Evolutionary conservation across 2,329 filamentous ascomycete species (phyloP), one percentile per base, ranked within the genome.

Genomic region (Fusarium concolor): DNA sequence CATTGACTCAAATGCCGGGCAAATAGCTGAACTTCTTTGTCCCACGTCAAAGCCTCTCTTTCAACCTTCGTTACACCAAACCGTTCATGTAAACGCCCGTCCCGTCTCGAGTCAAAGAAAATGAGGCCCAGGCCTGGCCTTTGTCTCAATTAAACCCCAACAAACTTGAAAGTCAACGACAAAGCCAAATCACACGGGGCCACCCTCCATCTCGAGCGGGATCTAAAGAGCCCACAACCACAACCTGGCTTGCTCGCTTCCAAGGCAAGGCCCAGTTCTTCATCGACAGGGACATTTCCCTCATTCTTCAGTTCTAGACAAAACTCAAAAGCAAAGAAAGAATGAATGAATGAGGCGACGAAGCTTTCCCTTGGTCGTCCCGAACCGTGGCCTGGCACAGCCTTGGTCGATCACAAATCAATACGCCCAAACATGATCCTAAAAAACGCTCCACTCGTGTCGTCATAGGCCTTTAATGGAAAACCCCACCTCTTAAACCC

Each of bases 311-410:
- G 39, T 43, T 42, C 42, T 58, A 51, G 35, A 42, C 31, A 59
- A 46, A 68, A 38, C 54, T 42, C 14, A 42, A 55, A 56, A 37
- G 10, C 2, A 33, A 47, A 9, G 28, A 22, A 10, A 18, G 20
- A 20, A 18, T 31, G 55, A 54, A 50, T 46, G 42, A 59, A 47
- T 65, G 52, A 65, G 59, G 59, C 52, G 15, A 52, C 37, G 38
- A 66, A 66, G 50, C 56, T 66, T 68, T 31, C 33, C 54, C n/a
- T 41, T 43, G 15, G 18, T 52, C 56, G 67, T 58, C 43, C 64
- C 60, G 68, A 62, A 67, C 67, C 56, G 64, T 57, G 63, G 65
- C 52, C 66, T 54, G n/a, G n/a, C n/a, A n/a, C n/a, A n/a, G n/a
- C n/a, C n/a, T n/a, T 65, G 65, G 59, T 37, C 28, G 20, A 43